Evolutionary conservation across 805 yeast genomes (phyloP), one percentile per base, ranked within the genome.

Genomic region (Ogataea allantospora): DNA sequence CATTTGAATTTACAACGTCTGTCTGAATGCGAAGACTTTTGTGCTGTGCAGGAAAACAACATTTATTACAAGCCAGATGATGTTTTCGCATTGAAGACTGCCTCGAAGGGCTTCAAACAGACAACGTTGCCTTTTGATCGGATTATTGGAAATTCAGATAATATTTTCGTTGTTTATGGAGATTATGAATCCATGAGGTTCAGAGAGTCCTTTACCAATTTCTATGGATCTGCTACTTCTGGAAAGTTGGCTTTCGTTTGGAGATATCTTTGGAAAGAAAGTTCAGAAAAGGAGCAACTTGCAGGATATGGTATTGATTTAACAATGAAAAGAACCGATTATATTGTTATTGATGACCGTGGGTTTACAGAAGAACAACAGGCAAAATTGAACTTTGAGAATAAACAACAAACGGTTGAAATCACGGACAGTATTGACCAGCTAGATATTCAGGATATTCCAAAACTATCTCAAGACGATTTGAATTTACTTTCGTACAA

Each of bases 191-290:
- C 74, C n/a, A 57, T 53, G 0, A 60, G 66, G 3, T 83, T 88
- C 49, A 64, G 65, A 11, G 64, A 64, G 5, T 80, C 84, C 63
- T 79, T 86, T 50, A 56, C 66, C 10, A 73, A 78, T 40, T 60
- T 91, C 35, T 71, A 67, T 42, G 71, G 74, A 25, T 77, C 80
- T 40, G 82, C 95, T 0, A 52, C 63, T 11, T 57, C 67, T 2
- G 91, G 85, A 0, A 84, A 85, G 52, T 55, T 88, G 18, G 70
- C 84, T 33, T 83, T 86, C 56, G 74, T 81, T 2, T 77, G 95
- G 83, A 73, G 96, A 48, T 81, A 88, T 50, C 67, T 77, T 9
- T 81, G 83, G 0, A 35, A 44, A 18, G 20, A 22, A 5, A 9
- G 18, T 6, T 23, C 18, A 2, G 50, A 57, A 11, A 38, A 38